A percentile compares a stretch with the other conserved stretches of the same genome.
These are phyloP conservation scores for Hypericum perforatum DNA, from an alignment of 345 rosid genomes.

Conservation along the genomic window DNA sequence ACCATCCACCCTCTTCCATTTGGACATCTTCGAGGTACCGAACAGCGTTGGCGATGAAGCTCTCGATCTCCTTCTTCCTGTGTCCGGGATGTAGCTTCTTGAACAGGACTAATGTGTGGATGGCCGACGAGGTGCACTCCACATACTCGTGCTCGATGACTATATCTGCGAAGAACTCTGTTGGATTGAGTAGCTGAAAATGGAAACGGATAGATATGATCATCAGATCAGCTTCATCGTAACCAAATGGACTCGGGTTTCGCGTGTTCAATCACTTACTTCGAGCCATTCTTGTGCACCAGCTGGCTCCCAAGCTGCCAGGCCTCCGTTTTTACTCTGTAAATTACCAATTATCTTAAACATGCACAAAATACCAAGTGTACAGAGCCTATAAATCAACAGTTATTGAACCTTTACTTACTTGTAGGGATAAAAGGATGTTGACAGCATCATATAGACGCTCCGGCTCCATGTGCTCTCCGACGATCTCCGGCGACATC, in stretches of 20 bases:
- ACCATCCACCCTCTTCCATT: constrained; percentile 20
- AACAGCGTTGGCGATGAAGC: constrained; percentile 8
- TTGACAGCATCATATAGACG: constrained; percentile 24
- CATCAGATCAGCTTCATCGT: too few relatives aligned
- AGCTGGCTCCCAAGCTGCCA: constrained; percentile 31
- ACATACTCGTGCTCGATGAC: constrained; percentile 18
- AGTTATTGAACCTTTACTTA: constrained; percentile 1
- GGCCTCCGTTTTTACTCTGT: constrained; percentile 35
- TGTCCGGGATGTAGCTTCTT: constrained; percentile 16
- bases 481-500: constrained; percentile 21
- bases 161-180: constrained; percentile 14
- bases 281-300: constrained; percentile 17
- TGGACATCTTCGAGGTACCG: constrained; percentile 11
- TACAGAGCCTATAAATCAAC: too few relatives aligned
- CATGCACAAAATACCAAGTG: too few relatives aligned
- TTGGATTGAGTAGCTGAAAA: constrained; percentile 14
- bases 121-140: constrained; percentile 20
- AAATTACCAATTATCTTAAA: neutral
- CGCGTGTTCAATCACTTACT: constrained; percentile 9
- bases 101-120: constrained; percentile 9
- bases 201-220: neutral
- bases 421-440: constrained; percentile 31
- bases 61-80: constrained; percentile 13
- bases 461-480: constrained; percentile 21
- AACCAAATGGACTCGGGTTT: too few relatives aligned